Evolutionary conservation across 1,284 basidiomycete species (phyloP).

Genomic region (Heterobasidion parviporum): DNA sequence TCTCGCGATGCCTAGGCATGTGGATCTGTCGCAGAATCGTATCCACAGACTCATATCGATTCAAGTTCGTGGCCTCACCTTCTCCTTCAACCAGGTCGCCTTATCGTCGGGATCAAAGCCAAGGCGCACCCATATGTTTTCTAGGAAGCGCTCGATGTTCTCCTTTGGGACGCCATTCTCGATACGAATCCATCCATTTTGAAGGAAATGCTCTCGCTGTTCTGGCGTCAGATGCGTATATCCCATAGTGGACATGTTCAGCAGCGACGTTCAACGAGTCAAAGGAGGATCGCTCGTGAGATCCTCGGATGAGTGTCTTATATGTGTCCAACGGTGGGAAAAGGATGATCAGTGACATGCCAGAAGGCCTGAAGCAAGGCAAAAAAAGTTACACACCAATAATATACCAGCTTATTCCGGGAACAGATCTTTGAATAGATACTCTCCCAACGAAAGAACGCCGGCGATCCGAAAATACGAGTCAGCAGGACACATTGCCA

Average conservation of each 20-base stretch:
- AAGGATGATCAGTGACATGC: neutral
- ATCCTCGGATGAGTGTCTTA: too few relatives aligned
- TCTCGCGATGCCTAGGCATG: constrained; percentile 26
- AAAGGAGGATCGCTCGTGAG: too few relatives aligned
- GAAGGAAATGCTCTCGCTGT: constrained; percentile 26
- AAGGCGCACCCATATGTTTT: constrained; percentile 27
- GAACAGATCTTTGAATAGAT: too few relatives aligned
- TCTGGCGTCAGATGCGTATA: constrained; percentile 19
- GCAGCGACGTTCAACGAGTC: too few relatives aligned
- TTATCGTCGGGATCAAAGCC: constrained; percentile 25
- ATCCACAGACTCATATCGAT: neutral
- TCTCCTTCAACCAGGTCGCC: constrained; percentile 24
- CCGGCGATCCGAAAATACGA: too few relatives aligned
- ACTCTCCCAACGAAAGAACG: too few relatives aligned
- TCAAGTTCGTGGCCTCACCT: constrained; percentile 11
- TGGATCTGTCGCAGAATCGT: constrained; percentile 17
- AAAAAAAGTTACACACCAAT: too few relatives aligned
- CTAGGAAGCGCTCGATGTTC: constrained; percentile 20
- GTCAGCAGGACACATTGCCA: too few relatives aligned
- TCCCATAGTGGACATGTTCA: constrained; percentile 15
- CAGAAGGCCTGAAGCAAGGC: too few relatives aligned
- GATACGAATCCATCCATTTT: constrained; percentile 26
- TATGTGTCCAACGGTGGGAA: neutral
- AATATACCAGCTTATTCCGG: too few relatives aligned
- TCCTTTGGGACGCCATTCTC: constrained; percentile 22